A percentile compares a stretch with the other conserved stretches of the same genome.
These are phyloP conservation scores for Graphilbum sp. DNA, from an alignment of 2,329 filamentous ascomycete species.

Conservation along the genomic window DNA sequence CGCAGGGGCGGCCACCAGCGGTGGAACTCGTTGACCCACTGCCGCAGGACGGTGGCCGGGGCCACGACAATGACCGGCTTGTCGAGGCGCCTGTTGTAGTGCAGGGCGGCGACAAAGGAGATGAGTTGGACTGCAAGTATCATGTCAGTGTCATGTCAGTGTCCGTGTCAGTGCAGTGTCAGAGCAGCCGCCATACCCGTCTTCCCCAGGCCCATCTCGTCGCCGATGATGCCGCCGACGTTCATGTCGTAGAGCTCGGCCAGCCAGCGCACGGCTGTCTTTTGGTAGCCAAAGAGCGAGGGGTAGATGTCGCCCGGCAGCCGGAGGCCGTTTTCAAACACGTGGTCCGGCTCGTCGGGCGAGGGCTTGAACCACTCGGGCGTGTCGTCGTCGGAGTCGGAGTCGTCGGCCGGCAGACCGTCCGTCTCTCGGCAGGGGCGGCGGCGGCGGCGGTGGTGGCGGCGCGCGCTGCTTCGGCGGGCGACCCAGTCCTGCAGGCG, in stretches of 20 bases:
- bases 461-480: constrained; percentile 24
- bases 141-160: no score
- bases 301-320: constrained; percentile 88
- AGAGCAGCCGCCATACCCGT: constrained; percentile 33
- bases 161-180: no score
- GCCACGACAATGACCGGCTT: constrained; percentile 85
- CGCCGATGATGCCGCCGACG: constrained; percentile 86
- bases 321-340: constrained; percentile 58
- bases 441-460: constrained; percentile 18
- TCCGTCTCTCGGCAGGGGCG: constrained; percentile 13
- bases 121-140: constrained; percentile 35
- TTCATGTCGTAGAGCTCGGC: constrained; percentile 80
- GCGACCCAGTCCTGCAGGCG: constrained; percentile 62
- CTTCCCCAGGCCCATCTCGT: constrained; percentile 98
- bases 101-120: constrained; percentile 74
- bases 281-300: constrained; percentile 90
- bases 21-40: constrained; percentile 98
- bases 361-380: constrained; percentile 75
- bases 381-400: constrained; percentile 21
- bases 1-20: constrained; percentile 98
- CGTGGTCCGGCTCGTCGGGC: constrained; percentile 61
- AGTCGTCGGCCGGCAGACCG: background rate
- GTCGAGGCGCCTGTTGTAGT: constrained; percentile 73
- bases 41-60: constrained; percentile 84
- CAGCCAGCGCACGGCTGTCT: constrained; percentile 92